A percentile compares a stretch with the other conserved stretches of the same genome.
These are phyloP conservation scores for Petunia hybrid DNA, from an alignment of 305 asterid species.

Conservation along the genomic window DNA sequence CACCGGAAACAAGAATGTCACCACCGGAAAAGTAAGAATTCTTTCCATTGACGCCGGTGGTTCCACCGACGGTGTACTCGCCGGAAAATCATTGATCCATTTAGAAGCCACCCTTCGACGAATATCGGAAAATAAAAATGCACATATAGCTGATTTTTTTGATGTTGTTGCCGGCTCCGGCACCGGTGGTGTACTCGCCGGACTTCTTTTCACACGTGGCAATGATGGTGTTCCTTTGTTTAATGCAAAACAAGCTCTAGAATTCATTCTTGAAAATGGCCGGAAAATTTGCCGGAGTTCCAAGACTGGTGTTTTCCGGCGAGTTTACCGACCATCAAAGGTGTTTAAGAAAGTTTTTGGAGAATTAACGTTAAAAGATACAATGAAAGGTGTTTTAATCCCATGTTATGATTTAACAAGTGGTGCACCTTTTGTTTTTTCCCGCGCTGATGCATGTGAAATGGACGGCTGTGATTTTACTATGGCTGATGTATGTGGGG, in stretches of 20 bases:
- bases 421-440: conserved; percentile 59
- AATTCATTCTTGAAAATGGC: conserved; percentile 45
- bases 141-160: conserved; percentile 63
- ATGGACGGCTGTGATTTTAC: conserved; percentile 60
- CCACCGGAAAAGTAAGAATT: conserved; percentile 30
- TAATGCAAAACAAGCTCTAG: conserved; percentile 52
- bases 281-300: conserved; percentile 26
- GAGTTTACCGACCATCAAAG: conserved; percentile 34
- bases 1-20: neutral
- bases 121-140: conserved; percentile 54
- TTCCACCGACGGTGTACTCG: conserved; percentile 51
- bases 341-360: conserved; percentile 50
- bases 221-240: conserved; percentile 48
- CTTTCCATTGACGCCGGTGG: conserved; percentile 36
- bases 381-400: conserved; percentile 57
- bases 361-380: conserved; percentile 54
- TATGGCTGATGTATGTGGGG: conserved; percentile 54
- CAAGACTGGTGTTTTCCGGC: conserved; percentile 39
- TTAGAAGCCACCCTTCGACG: conserved; percentile 51
- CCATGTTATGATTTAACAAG: conserved; percentile 65
- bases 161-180: conserved; percentile 74
- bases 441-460: conserved; percentile 71
- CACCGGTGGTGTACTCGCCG: conserved; percentile 65
- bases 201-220: conserved; percentile 56
- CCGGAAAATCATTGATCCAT: conserved; percentile 55